Percentiles rank a stretch among this genome's conserved stretches.
phyloP scores from a whole-genome alignment of 495 filamentous ascomycete genomes.

The Oleoguttula mirabilis region DNA sequence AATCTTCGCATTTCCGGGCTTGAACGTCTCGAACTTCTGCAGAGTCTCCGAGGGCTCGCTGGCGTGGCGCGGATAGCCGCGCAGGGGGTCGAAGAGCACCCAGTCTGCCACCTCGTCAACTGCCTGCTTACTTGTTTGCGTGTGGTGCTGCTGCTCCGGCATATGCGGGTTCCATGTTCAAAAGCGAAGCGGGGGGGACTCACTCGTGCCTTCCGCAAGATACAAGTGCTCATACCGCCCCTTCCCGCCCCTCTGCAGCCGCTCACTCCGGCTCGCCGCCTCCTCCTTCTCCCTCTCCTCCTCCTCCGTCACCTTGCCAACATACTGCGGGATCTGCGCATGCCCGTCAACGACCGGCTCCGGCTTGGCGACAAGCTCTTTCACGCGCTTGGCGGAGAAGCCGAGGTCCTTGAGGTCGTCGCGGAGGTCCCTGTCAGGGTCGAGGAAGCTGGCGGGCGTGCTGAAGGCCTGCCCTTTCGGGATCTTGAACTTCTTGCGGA shows the following conservation, averaged over 20 bases:
- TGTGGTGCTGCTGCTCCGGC: neutral
- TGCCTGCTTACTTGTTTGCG: neutral
- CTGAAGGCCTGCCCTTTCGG: no score
- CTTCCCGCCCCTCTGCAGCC: neutral
- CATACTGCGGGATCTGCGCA: neutral
- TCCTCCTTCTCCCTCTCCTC: neutral
- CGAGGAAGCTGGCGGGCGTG: no score
- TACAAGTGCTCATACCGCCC: conserved; percentile 7
- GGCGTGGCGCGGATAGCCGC: neutral
- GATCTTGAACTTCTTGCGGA: no score
- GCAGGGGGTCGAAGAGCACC: conserved; percentile 15
- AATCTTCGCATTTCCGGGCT: conserved; percentile 8
- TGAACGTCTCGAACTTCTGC: conserved; percentile 1
- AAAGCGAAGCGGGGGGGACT: neutral
- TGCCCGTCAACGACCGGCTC: neutral
- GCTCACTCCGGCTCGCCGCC: neutral
- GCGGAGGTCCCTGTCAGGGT: no score
- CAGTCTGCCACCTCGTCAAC: conserved; percentile 10
- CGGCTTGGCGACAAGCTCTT: neutral
- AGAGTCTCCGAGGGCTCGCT: conserved; percentile 2
- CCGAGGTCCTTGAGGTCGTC: conserved; percentile 6
- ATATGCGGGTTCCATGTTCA: no score
- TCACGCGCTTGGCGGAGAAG: conserved; percentile 1
- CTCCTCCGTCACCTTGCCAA: neutral
- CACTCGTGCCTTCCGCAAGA: conserved; percentile 1